phyloP scores from a whole-genome alignment of 352 stramenopile species.

The Phytophthora kernoviae region DNA sequence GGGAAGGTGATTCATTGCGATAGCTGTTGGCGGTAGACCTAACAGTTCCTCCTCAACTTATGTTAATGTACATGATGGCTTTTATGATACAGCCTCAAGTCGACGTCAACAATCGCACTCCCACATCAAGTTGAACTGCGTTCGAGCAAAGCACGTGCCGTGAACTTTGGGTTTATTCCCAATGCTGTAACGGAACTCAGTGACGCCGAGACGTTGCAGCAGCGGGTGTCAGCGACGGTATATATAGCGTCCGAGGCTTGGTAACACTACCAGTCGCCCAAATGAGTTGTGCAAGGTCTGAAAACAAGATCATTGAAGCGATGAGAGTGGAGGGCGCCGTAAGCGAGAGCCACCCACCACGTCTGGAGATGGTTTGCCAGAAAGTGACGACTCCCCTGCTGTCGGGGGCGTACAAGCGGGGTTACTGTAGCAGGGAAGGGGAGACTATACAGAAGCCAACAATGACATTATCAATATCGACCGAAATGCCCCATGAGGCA shows the following conservation, averaged over 20 bases:
- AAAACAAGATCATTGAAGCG: background rate
- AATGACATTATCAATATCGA: conserved; percentile 2
- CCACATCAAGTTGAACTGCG: too few species aligned
- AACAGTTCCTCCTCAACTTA: too few species aligned
- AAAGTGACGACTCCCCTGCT: background rate
- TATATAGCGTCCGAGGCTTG: conserved; percentile 19
- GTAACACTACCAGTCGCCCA: background rate
- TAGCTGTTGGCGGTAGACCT: too few species aligned
- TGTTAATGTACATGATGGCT: too few species aligned
- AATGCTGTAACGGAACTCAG: conserved; percentile 22
- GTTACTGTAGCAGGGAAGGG: background rate
- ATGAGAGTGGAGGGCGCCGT: conserved; percentile 13
- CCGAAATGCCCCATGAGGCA: conserved; percentile 31
- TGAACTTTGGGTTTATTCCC: conserved; percentile 17
- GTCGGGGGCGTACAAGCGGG: background rate
- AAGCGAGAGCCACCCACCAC: conserved; percentile 18
- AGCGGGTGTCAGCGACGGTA: conserved; percentile 12
- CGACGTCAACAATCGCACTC: too few species aligned
- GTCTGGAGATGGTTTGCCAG: conserved; percentile 28
- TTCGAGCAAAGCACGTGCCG: conserved; percentile 4
- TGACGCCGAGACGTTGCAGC: background rate
- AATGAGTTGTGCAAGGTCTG: conserved; percentile 17
- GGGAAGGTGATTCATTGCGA: too few species aligned
- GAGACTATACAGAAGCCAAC: background rate
- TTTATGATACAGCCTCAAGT: too few species aligned